Evolutionary conservation across 768 basidiomycete genomes (phyloP).

Genomic region (Leccinum olivaceopallidum): DNA sequence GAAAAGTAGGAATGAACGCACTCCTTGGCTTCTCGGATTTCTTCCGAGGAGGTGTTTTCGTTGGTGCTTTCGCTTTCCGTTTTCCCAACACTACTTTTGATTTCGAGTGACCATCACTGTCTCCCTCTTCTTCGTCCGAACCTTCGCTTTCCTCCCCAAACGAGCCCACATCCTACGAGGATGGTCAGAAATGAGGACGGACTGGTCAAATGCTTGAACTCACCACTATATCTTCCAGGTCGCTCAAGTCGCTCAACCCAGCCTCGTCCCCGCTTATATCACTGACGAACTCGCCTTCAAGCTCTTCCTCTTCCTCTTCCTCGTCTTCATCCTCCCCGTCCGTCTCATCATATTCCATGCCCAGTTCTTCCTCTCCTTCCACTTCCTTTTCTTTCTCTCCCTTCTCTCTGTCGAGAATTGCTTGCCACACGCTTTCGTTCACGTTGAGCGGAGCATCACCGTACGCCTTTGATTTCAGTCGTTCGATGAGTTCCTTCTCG

Average conservation of each 20-base stretch:
- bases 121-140: constrained; percentile 41
- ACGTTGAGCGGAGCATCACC: constrained; percentile 98
- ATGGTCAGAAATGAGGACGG: constrained; percentile 21
- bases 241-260: constrained; percentile 42
- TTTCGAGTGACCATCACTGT: constrained; percentile 40
- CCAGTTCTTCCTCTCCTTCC: constrained; percentile 42
- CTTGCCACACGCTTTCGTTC: constrained; percentile 95
- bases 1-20: constrained; percentile 34
- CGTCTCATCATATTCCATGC: constrained; percentile 56
- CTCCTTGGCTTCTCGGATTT: constrained; percentile 65
- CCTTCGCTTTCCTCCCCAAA: constrained; percentile 46
- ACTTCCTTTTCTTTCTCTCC: constrained; percentile 43
- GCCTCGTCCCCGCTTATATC: constrained; percentile 55
- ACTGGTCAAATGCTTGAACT: constrained; percentile 27
- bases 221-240: constrained; percentile 70
- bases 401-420: constrained; percentile 83
- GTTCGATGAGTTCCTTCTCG: constrained; percentile 93
- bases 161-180: constrained; percentile 32
- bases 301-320: constrained; percentile 46
- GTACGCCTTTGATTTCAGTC: constrained; percentile 95
- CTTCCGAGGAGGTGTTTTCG: constrained; percentile 46
- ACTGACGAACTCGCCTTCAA: constrained; percentile 57
- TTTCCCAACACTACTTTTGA: constrained; percentile 59
- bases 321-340: constrained; percentile 48
- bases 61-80: constrained; percentile 55